These are phyloP conservation scores for Rheum nobile DNA, from an alignment of 148 eudicot species.

Conservation along the genomic window DNA sequence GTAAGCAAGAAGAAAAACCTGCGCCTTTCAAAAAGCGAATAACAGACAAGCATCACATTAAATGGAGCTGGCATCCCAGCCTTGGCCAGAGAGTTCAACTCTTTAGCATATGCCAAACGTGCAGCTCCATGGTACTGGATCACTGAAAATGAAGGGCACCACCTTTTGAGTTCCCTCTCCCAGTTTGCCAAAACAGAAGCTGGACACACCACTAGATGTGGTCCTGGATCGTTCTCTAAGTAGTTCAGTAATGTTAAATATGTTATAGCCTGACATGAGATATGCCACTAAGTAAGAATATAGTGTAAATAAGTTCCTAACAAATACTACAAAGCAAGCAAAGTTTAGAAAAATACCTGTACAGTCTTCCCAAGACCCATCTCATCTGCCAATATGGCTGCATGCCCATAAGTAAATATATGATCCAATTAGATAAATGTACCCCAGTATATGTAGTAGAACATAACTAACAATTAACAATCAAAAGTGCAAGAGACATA, in stretches of 20 bases:
- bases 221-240: constrained; percentile 89
- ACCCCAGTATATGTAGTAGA: not conserved
- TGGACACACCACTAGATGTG: constrained; percentile 93
- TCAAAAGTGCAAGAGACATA: not conserved
- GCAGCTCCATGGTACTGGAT: constrained; percentile 85
- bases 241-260: constrained; percentile 76
- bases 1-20: constrained; percentile 41
- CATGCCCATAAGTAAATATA: constrained; percentile 14
- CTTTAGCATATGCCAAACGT: constrained; percentile 63
- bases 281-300: constrained; percentile 5
- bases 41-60: constrained; percentile 90
- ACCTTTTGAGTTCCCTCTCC: constrained; percentile 90
- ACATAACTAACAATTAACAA: not conserved
- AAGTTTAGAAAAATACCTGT: constrained; percentile 38
- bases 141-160: constrained; percentile 89
- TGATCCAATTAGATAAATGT: not conserved
- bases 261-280: constrained; percentile 68
- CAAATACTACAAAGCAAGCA: not conserved
- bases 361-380: constrained; percentile 99
- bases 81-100: constrained; percentile 56
- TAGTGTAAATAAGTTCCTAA: not conserved
- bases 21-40: constrained; percentile 92
- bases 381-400: constrained; percentile 99
- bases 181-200: constrained; percentile 97
- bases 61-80: constrained; percentile 75